Conservation (phyloP, 2,329 filamentous ascomycete genomes). For the Monilinia fructigena region DNA sequence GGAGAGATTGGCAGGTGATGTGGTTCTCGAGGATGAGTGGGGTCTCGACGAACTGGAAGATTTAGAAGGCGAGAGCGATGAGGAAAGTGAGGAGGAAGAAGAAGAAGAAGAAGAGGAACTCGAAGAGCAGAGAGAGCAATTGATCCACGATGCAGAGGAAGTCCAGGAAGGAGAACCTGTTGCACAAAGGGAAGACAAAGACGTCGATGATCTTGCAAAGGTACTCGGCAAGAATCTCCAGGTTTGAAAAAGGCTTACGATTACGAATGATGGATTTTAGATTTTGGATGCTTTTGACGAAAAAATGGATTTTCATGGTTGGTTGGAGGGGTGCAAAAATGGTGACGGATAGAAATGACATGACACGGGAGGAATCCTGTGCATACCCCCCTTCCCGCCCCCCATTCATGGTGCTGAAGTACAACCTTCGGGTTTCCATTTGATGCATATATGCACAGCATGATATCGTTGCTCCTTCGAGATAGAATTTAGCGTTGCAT, state of each 20-base stretch:
- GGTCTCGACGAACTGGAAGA: constrained; percentile 84
- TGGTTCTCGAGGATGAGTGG: constrained; percentile 76
- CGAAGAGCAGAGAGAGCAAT: constrained; percentile 67
- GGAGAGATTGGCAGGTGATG: constrained; percentile 65
- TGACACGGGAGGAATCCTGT: background rate
- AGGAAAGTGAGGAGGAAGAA: constrained; percentile 66
- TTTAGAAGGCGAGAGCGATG: constrained; percentile 69
- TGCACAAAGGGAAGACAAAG: constrained; percentile 68
- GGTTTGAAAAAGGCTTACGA: constrained; percentile 14
- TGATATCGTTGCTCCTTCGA: constrained; percentile 9
- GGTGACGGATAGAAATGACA: background rate
- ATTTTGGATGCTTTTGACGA: constrained; percentile 20
- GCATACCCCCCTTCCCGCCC: background rate
- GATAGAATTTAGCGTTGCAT: background rate
- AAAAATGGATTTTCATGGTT: constrained; percentile 2
- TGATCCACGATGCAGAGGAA: constrained; percentile 66
- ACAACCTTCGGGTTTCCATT: background rate
- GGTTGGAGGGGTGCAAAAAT: background rate
- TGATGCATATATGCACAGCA: constrained; percentile 9
- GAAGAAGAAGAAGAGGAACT: constrained; percentile 56
- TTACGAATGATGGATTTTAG: constrained; percentile 15
- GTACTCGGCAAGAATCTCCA: constrained; percentile 48
- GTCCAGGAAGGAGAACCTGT: constrained; percentile 68
- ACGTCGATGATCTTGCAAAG: constrained; percentile 78
- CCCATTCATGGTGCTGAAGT: constrained; percentile 11